Evolutionary conservation across 1,139 yeast species (phyloP).

Genomic region (Magnusiomyces clavatus): DNA sequence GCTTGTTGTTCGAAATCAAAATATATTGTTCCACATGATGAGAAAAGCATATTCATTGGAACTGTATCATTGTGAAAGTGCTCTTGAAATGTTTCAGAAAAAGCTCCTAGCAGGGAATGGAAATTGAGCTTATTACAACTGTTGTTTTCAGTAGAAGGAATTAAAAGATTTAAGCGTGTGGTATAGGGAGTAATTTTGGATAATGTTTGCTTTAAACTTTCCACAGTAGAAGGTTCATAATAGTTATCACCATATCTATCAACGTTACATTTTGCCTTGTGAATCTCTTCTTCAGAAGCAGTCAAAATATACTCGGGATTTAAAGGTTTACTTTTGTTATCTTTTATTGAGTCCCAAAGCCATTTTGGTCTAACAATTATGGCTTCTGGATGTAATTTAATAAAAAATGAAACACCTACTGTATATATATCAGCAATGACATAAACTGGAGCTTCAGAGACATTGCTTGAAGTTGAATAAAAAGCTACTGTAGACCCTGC

Average conservation of each 20-base stretch:
- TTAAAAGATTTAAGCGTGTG: not conserved
- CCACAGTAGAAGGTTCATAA: constrained; percentile 3
- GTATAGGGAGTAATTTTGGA: not conserved
- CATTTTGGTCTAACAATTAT: constrained; percentile 64
- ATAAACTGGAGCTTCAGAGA: constrained; percentile 26
- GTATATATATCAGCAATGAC: constrained; percentile 38
- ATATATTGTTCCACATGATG: not conserved
- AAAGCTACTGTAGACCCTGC: constrained; percentile 39
- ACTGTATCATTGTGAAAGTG: not conserved
- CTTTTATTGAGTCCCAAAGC: constrained; percentile 57
- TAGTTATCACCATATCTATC: constrained; percentile 30
- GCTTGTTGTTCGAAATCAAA: constrained; percentile 8
- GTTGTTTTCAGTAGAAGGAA: not conserved
- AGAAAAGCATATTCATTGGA: constrained; percentile 2
- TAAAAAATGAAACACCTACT: not conserved
- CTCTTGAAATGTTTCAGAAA: constrained; percentile 2
- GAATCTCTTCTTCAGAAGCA: constrained; percentile 11
- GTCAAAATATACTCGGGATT: constrained; percentile 51
- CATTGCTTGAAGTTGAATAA: no score
- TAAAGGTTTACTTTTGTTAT: constrained; percentile 39
- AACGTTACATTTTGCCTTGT: constrained; percentile 17
- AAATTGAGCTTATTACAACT: constrained; percentile 1
- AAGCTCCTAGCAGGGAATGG: constrained; percentile 4
- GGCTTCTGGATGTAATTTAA: constrained; percentile 20
- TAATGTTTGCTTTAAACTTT: constrained; percentile 10